These are phyloP conservation scores for Entomophthora muscae DNA, from an alignment of 371 early-diverging fungal species.

Conservation along the genomic window DNA sequence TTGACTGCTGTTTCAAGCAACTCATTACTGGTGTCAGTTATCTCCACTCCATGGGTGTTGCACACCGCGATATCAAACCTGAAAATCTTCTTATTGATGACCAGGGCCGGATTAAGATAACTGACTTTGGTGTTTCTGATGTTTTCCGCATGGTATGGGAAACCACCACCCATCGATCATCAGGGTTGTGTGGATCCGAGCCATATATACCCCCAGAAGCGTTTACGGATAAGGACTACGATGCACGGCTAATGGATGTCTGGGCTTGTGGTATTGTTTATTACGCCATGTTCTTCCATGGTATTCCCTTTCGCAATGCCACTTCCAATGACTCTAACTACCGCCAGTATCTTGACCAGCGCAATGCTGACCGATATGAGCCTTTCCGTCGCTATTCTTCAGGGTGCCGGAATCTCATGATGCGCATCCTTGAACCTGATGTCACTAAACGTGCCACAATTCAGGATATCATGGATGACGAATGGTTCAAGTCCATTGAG, in stretches of 20 bases:
- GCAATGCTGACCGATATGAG: conserved; percentile 26
- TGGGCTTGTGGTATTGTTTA: too few relatives aligned
- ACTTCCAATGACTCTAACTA: conserved; percentile 40
- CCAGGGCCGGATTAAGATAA: conserved; percentile 78
- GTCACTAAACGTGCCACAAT: conserved; percentile 42
- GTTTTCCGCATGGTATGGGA: conserved; percentile 75
- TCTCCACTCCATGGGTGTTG: conserved; percentile 89
- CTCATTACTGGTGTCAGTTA: conserved; percentile 75
- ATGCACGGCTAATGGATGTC: conserved; percentile 60
- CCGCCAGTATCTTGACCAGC: conserved; percentile 28
- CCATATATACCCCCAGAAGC: conserved; percentile 89
- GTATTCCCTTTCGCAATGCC: conserved; percentile 58
- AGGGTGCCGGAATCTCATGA: conserved; percentile 33
- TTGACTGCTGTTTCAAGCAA: conserved; percentile 82
- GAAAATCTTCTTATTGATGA: conserved; percentile 84
- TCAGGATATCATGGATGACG: conserved; percentile 32
- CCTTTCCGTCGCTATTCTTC: conserved; percentile 35
- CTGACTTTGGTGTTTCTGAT: conserved; percentile 93
- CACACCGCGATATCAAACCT: conserved; percentile 76
- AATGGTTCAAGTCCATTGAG: conserved; percentile 48
- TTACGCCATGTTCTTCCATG: conserved; percentile 57
- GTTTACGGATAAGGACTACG: conserved; percentile 39
- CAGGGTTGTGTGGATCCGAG: conserved; percentile 67
- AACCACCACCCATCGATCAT: conserved; percentile 34
- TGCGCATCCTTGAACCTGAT: conserved; percentile 65